These are phyloP conservation scores for Oryza glumipatula DNA, from an alignment of 176 grass and related monocot genomes.

Conservation along the genomic window DNA sequence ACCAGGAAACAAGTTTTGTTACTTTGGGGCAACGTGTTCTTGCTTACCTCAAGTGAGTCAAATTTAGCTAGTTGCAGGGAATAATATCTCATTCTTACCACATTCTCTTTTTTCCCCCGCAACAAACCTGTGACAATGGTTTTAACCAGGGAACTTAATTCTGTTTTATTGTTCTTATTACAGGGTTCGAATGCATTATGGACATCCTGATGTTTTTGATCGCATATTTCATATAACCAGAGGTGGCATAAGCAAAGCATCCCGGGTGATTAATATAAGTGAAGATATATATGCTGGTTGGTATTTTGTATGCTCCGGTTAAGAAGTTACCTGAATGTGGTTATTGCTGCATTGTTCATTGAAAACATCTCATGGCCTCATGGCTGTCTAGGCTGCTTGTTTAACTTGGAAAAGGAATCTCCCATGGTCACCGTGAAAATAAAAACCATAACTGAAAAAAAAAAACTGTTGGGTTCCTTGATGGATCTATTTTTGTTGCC, in stretches of 20 bases:
- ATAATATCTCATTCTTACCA: conserved; percentile 24
- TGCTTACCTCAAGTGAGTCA: conserved; percentile 91
- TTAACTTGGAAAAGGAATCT: too few species aligned
- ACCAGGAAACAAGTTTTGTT: conserved; percentile 98
- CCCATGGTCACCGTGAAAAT: too few species aligned
- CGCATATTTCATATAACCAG: conserved; percentile 99
- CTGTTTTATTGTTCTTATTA: conserved; percentile 31
- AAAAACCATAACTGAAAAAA: not conserved
- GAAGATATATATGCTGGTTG: conserved; percentile 97
- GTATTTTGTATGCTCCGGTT: conserved; percentile 49
- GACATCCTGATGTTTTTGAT: conserved; percentile 99
- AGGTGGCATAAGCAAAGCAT: conserved; percentile 97
- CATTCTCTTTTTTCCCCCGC: not conserved
- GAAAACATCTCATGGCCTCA: too few species aligned
- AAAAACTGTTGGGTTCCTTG: not conserved
- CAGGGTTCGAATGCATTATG: conserved; percentile 99
- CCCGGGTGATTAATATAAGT: conserved; percentile 96
- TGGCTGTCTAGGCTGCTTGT: too few species aligned
- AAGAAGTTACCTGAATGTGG: conserved; percentile 13
- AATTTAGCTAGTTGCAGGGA: conserved; percentile 19
- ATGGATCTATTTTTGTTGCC: not conserved
- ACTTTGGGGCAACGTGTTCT: conserved; percentile 98
- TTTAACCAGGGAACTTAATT: conserved; percentile 14
- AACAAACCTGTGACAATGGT: not conserved
- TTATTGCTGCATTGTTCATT: conserved; percentile 16